phyloP scores from a whole-genome alignment of 176 grass and related monocot genomes.

The Bromus sterilis region DNA sequence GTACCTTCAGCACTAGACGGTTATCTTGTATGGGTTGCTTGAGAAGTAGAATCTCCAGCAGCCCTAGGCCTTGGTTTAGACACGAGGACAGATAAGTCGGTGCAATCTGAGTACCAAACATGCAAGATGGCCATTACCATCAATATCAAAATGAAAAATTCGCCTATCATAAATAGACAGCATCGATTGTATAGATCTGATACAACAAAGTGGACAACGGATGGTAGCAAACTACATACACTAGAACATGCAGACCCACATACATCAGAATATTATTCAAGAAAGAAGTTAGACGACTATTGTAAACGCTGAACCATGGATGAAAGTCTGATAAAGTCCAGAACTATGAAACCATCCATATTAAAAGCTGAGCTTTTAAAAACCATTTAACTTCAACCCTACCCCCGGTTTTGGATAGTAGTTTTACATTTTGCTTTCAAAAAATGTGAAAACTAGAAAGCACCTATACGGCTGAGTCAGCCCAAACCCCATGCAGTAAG shows the following conservation, averaged over 20 bases:
- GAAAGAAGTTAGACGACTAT: background rate
- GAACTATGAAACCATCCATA: background rate
- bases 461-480: background rate
- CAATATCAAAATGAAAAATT: background rate
- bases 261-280: background rate
- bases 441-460: background rate
- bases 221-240: background rate
- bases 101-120: conserved; percentile 72
- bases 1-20: conserved; percentile 70
- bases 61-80: conserved; percentile 75
- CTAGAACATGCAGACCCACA: background rate
- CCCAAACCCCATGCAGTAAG: background rate
- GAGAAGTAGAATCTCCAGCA: conserved; percentile 88
- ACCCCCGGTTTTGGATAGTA: background rate
- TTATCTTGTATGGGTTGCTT: conserved; percentile 80
- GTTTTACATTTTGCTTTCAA: background rate
- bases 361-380: background rate
- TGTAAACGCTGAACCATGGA: background rate
- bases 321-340: background rate
- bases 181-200: background rate
- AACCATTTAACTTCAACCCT: background rate
- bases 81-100: conserved; percentile 88
- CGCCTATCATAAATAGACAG: conserved; percentile 15
- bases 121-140: conserved; percentile 12
- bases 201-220: background rate